Evolutionary conservation across 2,329 filamentous ascomycete species (phyloP).

Genomic region (Phialophora tarda): DNA sequence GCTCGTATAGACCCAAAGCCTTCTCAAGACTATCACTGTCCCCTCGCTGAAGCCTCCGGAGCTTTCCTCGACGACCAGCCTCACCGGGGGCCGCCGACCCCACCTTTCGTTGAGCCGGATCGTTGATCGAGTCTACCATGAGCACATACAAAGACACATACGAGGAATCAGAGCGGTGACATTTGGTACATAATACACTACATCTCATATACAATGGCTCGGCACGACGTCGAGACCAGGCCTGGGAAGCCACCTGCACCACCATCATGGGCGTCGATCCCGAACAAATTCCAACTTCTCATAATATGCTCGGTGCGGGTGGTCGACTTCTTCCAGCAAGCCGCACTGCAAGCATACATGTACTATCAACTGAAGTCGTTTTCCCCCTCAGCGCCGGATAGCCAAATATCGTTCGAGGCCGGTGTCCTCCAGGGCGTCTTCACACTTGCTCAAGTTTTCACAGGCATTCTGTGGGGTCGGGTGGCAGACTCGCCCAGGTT

Average conservation of each 20-base stretch:
- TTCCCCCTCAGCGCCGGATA: constrained; percentile 55
- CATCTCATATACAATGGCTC: constrained; percentile 20
- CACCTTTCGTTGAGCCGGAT: background rate
- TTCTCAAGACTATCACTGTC: background rate
- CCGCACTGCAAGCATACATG: constrained; percentile 72
- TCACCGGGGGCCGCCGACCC: background rate
- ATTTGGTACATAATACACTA: constrained; percentile 1
- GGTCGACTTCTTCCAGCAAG: constrained; percentile 77
- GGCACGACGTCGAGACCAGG: constrained; percentile 22
- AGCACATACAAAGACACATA: constrained; percentile 5
- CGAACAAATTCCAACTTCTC: constrained; percentile 71
- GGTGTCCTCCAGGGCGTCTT: constrained; percentile 75
- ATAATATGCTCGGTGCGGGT: constrained; percentile 75
- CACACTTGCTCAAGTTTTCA: constrained; percentile 74
- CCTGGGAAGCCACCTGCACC: constrained; percentile 38
- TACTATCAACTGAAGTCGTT: constrained; percentile 80
- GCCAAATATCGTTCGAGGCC: constrained; percentile 70
- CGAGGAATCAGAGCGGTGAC: constrained; percentile 13
- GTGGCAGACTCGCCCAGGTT: constrained; percentile 49
- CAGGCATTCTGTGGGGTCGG: constrained; percentile 76
- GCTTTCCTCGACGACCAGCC: background rate
- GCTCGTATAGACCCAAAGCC: constrained; percentile 17
- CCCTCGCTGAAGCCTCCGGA: background rate
- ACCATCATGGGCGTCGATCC: constrained; percentile 69
- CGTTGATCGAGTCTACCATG: constrained; percentile 12